Percentiles rank a stretch among this genome's conserved stretches.
Evolutionary conservation across 2,329 filamentous ascomycete species (phyloP).

Genomic region (Westerdykella ornata): DNA sequence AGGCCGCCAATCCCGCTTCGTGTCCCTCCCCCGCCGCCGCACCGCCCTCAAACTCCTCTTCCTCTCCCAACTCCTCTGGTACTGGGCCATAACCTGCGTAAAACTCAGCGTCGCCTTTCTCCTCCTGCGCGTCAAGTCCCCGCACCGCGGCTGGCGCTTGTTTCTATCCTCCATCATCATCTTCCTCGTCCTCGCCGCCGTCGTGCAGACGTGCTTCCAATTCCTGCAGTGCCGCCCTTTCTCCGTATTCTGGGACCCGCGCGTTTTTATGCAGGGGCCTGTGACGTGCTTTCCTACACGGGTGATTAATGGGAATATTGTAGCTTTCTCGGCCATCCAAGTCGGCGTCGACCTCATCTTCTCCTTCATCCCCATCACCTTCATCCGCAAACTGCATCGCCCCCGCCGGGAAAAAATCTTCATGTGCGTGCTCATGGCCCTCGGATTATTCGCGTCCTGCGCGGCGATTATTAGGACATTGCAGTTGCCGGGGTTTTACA

Average conservation of each 20-base stretch:
- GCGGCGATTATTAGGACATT: constrained; percentile 20
- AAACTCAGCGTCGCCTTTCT: constrained; percentile 21
- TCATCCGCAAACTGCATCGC: constrained; percentile 16
- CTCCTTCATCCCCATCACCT: constrained; percentile 16
- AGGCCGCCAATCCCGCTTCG: constrained; percentile 17
- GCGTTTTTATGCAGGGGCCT: constrained; percentile 3
- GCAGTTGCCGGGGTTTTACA: constrained; percentile 14
- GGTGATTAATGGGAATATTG: constrained; percentile 21
- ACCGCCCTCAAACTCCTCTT: constrained; percentile 19
- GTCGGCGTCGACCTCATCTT: constrained; percentile 17
- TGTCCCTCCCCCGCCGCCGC: constrained; percentile 10
- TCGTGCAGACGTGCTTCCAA: constrained; percentile 17
- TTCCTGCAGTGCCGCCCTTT: constrained; percentile 25
- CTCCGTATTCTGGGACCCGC: constrained; percentile 21
- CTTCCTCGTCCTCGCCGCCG: constrained; percentile 12
- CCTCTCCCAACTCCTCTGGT: constrained; percentile 22
- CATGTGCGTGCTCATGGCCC: constrained; percentile 17
- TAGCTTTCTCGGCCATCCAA: constrained; percentile 15
- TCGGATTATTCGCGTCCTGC: constrained; percentile 17
- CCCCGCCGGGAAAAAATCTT: constrained; percentile 20
- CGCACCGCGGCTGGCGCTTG: constrained; percentile 12
- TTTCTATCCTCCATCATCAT: constrained; percentile 16
- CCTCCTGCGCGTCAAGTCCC: constrained; percentile 18
- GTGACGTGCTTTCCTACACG: constrained; percentile 12
- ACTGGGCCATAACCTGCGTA: constrained; percentile 21